phyloP scores from a whole-genome alignment of 177 flowering plant species.

The Vitis hybrid region DNA sequence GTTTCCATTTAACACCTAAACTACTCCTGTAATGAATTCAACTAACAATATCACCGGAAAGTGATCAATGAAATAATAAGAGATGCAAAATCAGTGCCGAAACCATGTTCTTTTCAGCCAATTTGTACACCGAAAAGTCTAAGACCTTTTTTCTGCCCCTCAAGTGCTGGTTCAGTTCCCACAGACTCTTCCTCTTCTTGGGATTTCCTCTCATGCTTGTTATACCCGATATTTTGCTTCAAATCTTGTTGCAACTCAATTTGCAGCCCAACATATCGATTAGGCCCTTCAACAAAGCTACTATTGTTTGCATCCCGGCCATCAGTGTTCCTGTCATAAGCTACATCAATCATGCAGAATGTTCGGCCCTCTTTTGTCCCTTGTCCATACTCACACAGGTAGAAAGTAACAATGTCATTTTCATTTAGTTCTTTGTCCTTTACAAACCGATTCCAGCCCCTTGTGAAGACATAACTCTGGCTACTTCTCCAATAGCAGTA shows the following conservation, averaged over 20 bases:
- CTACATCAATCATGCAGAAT: conserved; percentile 40
- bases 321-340: not conserved
- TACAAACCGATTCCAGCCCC: conserved; percentile 70
- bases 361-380: conserved; percentile 1
- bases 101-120: no score
- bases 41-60: no score
- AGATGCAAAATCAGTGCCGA: not conserved
- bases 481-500: conserved; percentile 76
- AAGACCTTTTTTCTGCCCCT: not conserved
- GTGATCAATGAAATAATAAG: no score
- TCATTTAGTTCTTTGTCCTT: conserved; percentile 52
- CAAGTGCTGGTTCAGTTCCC: no score
- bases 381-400: conserved; percentile 24
- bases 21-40: no score
- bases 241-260: not conserved
- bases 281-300: not conserved
- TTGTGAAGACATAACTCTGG: conserved; percentile 67
- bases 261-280: not conserved
- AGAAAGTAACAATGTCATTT: conserved; percentile 45
- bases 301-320: conserved; percentile 1
- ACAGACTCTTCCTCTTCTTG: not conserved
- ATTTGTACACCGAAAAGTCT: conserved; percentile 6
- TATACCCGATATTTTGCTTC: not conserved
- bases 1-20: no score
- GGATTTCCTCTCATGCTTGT: not conserved